phyloP scores from a whole-genome alignment of 2,329 filamentous ascomycete genomes.

The Pezicula neosporulosa region DNA sequence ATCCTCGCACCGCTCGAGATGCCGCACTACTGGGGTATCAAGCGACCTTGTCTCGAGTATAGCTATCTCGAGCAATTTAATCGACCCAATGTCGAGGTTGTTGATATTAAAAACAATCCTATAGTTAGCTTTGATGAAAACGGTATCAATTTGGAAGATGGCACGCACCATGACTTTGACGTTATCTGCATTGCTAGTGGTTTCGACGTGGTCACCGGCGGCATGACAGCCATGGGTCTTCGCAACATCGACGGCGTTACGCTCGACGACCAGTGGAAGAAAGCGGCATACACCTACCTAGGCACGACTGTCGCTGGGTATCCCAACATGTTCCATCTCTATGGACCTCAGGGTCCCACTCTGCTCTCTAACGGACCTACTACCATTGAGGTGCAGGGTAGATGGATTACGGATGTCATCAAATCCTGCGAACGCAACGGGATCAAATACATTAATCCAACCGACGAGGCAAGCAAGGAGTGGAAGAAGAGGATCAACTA shows the following conservation, averaged over 20 bases:
- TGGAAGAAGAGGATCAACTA: slow-evolving; percentile 50
- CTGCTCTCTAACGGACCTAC: slow-evolving; percentile 53
- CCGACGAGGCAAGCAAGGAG: slow-evolving; percentile 36
- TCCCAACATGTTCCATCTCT: slow-evolving; percentile 50
- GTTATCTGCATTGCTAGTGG: slow-evolving; percentile 11
- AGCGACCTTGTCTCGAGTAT: slow-evolving; percentile 41
- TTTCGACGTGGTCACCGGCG: slow-evolving; percentile 31
- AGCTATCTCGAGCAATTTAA: slow-evolving; percentile 46
- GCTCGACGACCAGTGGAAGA: slow-evolving; percentile 39
- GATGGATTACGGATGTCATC: slow-evolving; percentile 51
- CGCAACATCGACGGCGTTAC: slow-evolving; percentile 34
- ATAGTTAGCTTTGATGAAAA: slow-evolving; percentile 34
- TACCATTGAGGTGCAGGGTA: slow-evolving; percentile 50
- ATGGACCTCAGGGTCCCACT: slow-evolving; percentile 54
- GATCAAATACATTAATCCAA: slow-evolving; percentile 49
- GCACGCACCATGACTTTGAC: slow-evolving; percentile 22
- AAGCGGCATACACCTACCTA: slow-evolving; percentile 40
- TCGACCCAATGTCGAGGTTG: slow-evolving; percentile 38
- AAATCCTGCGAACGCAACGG: slow-evolving; percentile 41
- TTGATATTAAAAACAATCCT: slow-evolving; percentile 41
- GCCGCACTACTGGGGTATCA: slow-evolving; percentile 44
- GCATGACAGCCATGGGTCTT: slow-evolving; percentile 43
- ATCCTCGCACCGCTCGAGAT: slow-evolving; percentile 19
- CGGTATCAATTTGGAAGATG: slow-evolving; percentile 29
- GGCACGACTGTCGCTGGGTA: slow-evolving; percentile 40